These are phyloP conservation scores for Populus nigra DNA, from an alignment of 345 rosid species.

Conservation along the genomic window DNA sequence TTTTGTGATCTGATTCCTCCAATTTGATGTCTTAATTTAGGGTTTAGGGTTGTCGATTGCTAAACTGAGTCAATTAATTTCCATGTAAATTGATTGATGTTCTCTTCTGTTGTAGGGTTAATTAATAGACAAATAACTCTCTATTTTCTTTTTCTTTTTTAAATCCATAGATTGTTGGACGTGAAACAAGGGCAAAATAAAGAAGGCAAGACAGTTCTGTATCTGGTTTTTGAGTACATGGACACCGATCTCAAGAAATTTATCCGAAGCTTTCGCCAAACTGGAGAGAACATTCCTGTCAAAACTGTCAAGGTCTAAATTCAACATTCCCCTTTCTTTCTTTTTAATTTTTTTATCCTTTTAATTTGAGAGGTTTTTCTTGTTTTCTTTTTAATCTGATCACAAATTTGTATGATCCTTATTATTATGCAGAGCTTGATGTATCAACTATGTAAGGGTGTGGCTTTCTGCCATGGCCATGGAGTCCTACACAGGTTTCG, in stretches of 20 bases:
- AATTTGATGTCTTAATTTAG: background rate
- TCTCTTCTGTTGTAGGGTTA: background rate
- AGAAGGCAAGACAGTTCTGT: slow-evolving; percentile 85
- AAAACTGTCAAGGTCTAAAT: slow-evolving; percentile 47
- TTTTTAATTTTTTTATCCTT: background rate
- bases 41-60: background rate
- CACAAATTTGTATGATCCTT: background rate
- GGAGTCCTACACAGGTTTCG: slow-evolving; percentile 86
- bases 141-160: background rate
- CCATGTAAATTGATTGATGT: background rate
- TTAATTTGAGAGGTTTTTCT: too few species aligned
- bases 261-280: slow-evolving; percentile 67
- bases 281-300: slow-evolving; percentile 54
- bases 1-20: background rate
- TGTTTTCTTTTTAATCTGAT: background rate
- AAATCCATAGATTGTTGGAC: slow-evolving; percentile 59
- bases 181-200: slow-evolving; percentile 92
- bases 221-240: slow-evolving; percentile 88
- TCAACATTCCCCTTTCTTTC: background rate
- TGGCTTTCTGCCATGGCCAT: slow-evolving; percentile 93
- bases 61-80: background rate
- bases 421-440: slow-evolving; percentile 66
- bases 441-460: slow-evolving; percentile 95
- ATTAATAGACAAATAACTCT: background rate
- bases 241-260: slow-evolving; percentile 90